Base-by-base conservation (phyloP, 176 grass and related monocot genomes). In the Coix lacrymajobi region DNA sequence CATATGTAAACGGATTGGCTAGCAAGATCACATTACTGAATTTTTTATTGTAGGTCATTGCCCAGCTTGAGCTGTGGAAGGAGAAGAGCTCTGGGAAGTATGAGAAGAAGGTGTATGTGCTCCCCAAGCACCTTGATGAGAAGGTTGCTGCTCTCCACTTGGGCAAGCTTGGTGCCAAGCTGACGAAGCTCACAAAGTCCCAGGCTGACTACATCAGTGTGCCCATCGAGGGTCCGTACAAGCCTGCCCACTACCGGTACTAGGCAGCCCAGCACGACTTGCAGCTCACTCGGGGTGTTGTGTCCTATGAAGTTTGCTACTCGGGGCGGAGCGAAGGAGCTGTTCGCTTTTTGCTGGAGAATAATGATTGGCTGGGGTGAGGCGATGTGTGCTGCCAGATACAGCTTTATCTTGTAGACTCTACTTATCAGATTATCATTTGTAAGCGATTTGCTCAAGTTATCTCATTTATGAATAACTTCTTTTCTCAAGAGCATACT, bases 41-140 rank as follows among this genome's bases (percentile, higher is more conserved):
- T 79, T 33, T 2, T 60, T 48, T 85, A 15, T 66, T 20, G 3
- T 80, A 99, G 96, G 96, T 99, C 24, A 96, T 99, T 75, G 96
- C 96, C 30, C 96, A 99, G 64, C 84, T 99, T 41, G 96, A 99
- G 80, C 77, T 99, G 69, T 99, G 96, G 96, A 96, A 96, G 11
- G 96, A 99, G 89, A 95, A 72, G 89, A 82, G 7, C 26, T 90
- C 15, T 0, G 93, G 96, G 46, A 99, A 99, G 89, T 99, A 99
- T 0, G 96, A 96, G 83, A 99, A 96, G 91, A 99, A 99, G 78
- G 96, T 99, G 3, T 99, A 99, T 2, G 96, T 99, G 26, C 87
- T 99, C 22, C 96, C 96, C 4, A 99, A 99, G 85, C 87, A 99
- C 69, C 89, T 99, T 0, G 96, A 99, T 64, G 96, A 99, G 89